Percentiles rank a stretch among this genome's conserved stretches.
Conservation (phyloP, 2,329 filamentous ascomycete species). For the Alternaria tenuissima region DNA sequence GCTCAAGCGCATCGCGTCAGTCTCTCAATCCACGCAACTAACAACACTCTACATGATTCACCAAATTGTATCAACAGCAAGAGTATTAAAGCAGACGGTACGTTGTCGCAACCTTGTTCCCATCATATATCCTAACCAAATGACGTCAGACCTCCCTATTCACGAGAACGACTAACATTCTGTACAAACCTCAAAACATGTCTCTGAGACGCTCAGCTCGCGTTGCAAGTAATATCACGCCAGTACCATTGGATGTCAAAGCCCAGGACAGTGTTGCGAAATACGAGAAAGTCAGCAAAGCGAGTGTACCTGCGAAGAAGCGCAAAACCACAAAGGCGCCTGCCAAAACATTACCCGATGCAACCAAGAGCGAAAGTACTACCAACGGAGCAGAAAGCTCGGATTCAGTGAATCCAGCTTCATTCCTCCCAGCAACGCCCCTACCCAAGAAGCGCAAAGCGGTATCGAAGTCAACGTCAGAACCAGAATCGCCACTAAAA, state of each 20-base stretch:
- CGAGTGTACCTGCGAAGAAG: constrained; percentile 29
- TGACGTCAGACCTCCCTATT: constrained; percentile 32
- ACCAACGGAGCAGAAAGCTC: background rate
- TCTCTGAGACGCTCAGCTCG: constrained; percentile 62
- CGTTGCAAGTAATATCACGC: constrained; percentile 46
- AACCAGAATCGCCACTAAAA: constrained; percentile 25
- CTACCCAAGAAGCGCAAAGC: constrained; percentile 39
- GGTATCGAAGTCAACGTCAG: constrained; percentile 7
- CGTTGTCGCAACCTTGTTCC: constrained; percentile 54
- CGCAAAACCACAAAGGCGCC: constrained; percentile 30
- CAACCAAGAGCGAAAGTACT: constrained; percentile 4
- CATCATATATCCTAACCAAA: constrained; percentile 32
- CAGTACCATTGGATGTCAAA: constrained; percentile 29
- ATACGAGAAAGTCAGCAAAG: constrained; percentile 19
- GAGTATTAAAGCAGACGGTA: constrained; percentile 9
- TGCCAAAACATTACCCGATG: constrained; percentile 6
- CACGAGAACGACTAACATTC: constrained; percentile 3
- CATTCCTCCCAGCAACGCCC: constrained; percentile 40
- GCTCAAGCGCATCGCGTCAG: constrained; percentile 27
- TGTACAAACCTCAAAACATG: constrained; percentile 49
- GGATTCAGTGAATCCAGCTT: constrained; percentile 20
- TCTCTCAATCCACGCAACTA: constrained; percentile 9
- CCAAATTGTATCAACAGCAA: background rate
- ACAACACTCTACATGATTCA: constrained; percentile 13
- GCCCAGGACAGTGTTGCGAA: constrained; percentile 16